These are phyloP conservation scores for Colletotrichum sp. DNA, from an alignment of 2,329 filamentous ascomycete species.

Conservation along the genomic window DNA sequence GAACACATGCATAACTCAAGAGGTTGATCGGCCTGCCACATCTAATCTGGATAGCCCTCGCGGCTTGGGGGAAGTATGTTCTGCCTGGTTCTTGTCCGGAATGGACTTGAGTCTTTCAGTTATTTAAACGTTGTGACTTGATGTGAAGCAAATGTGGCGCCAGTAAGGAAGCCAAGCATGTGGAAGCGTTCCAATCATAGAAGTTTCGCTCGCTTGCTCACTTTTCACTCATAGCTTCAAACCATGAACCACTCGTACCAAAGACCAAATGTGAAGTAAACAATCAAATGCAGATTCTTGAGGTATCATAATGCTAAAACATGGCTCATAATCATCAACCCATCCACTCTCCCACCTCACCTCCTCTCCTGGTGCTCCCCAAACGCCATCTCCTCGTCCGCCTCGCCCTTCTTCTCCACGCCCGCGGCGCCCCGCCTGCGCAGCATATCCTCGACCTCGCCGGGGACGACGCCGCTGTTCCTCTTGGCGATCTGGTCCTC, in stretches of 20 bases:
- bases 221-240: no score
- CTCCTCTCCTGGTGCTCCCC: conserved; percentile 15
- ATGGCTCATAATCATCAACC: not conserved
- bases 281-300: not conserved
- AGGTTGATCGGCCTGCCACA: no score
- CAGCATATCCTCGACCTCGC: not conserved
- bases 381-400: conserved; percentile 16
- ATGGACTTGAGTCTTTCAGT: no score
- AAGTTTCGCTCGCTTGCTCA: fast-evolving
- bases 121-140: no score
- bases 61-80: no score
- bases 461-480: not conserved
- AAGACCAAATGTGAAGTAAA: not conserved
- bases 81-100: no score
- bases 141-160: fast-evolving
- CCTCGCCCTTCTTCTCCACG: not conserved
- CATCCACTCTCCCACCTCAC: not conserved
- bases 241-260: fast-evolving
- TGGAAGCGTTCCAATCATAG: no score
- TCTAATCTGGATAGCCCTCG: no score
- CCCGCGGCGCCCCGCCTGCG: not conserved
- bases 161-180: no score
- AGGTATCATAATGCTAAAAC: not conserved
- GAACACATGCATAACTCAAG: no score
- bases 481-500: conserved; percentile 26